These are phyloP conservation scores for Xylaria telfairii DNA, from an alignment of 495 filamentous ascomycete genomes.

Conservation along the genomic window DNA sequence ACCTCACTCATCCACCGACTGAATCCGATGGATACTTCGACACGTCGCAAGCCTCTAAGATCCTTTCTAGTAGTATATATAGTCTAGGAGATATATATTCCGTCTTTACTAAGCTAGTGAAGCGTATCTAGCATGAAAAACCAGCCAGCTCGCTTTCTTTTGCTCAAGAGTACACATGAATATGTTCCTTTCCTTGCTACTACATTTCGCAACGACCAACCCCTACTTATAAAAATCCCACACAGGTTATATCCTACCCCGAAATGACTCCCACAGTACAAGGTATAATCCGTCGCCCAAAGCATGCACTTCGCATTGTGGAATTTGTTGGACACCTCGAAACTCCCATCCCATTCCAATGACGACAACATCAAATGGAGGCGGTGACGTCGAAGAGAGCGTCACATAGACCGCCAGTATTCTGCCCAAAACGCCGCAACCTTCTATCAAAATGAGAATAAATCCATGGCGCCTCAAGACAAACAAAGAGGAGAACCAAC, in stretches of 20 bases:
- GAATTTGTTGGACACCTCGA: constrained; percentile 12
- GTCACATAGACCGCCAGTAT: not conserved
- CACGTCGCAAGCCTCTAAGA: not conserved
- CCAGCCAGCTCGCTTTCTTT: constrained; percentile 7
- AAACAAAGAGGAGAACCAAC: not conserved
- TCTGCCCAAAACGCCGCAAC: constrained; percentile 17
- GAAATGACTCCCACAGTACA: not conserved
- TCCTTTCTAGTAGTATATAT: not conserved
- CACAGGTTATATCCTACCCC: not conserved
- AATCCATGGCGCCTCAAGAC: constrained; percentile 16
- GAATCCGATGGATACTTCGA: not conserved
- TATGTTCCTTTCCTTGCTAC: not conserved
- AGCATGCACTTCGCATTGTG: constrained; percentile 9
- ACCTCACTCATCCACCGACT: not conserved
- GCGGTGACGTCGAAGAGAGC: not conserved
- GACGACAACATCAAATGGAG: not conserved
- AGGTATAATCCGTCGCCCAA: not conserved
- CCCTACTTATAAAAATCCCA: not conserved
- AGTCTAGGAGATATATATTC: not conserved
- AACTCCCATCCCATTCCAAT: constrained; percentile 9
- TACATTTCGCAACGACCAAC: not conserved
- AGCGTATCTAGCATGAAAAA: not conserved
- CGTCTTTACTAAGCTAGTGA: not conserved
- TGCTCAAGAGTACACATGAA: constrained; percentile 14
- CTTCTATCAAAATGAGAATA: constrained; percentile 14